Conservation (phyloP, 2,329 filamentous ascomycete genomes). For the Piedraia hortae region DNA sequence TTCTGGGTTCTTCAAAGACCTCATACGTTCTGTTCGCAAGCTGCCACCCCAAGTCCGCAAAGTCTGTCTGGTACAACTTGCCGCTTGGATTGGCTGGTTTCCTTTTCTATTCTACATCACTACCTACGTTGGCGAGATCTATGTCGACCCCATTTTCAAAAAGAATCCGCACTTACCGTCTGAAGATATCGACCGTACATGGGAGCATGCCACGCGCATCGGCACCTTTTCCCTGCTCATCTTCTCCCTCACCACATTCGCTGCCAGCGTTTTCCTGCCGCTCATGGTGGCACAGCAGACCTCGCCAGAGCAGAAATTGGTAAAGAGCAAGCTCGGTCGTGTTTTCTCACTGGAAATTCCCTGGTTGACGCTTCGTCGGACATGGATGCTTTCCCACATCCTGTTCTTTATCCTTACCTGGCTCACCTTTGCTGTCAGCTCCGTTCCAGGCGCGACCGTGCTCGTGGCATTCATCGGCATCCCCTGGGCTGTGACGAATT, state of each 20-base stretch:
- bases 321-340: slow-evolving; percentile 7
- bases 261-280: slow-evolving; percentile 57
- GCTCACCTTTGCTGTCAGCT: slow-evolving; percentile 47
- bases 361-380: slow-evolving; percentile 51
- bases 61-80: slow-evolving; percentile 38
- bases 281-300: slow-evolving; percentile 68
- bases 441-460: slow-evolving; percentile 41
- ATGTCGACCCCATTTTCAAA: slow-evolving; percentile 47
- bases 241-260: slow-evolving; percentile 62
- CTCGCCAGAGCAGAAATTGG: slow-evolving; percentile 10
- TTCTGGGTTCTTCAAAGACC: slow-evolving; percentile 49
- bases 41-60: slow-evolving; percentile 58
- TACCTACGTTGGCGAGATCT: slow-evolving; percentile 89
- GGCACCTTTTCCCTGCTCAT: slow-evolving; percentile 74
- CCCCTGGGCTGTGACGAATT: slow-evolving; percentile 76
- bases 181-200: slow-evolving; percentile 48
- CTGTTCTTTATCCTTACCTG: slow-evolving; percentile 62
- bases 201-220: slow-evolving; percentile 61
- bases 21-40: slow-evolving; percentile 47
- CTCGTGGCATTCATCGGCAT: slow-evolving; percentile 64
- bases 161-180: slow-evolving; percentile 46
- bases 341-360: slow-evolving; percentile 4
- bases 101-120: slow-evolving; percentile 85
- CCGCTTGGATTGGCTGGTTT: slow-evolving; percentile 87
- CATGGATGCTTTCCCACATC: slow-evolving; percentile 68